Evolutionary conservation across 768 basidiomycete genomes (phyloP).

Genomic region (Flagelloscypha sp.): DNA sequence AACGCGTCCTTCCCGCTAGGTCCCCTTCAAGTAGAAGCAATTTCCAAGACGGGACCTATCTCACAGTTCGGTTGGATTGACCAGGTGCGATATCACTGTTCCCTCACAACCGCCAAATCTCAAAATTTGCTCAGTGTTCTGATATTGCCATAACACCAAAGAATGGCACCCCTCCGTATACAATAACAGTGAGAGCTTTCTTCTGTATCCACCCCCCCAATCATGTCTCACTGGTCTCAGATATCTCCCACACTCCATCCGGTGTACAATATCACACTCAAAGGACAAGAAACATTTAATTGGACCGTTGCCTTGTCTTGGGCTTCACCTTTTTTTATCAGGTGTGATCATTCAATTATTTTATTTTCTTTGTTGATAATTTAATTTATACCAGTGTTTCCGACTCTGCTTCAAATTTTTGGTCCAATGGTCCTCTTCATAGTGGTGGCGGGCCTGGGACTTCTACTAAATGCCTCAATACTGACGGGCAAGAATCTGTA

Average conservation of each 20-base stretch:
- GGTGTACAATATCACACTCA: slow-evolving; percentile 47
- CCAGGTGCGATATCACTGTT: slow-evolving; percentile 28
- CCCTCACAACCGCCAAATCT: slow-evolving; percentile 1
- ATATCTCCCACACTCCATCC: slow-evolving; percentile 54
- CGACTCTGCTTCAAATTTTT: slow-evolving; percentile 41
- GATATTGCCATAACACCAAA: slow-evolving; percentile 45
- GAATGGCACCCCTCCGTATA: slow-evolving; percentile 55
- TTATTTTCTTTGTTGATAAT: no score
- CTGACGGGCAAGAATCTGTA: no score
- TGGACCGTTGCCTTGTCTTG: slow-evolving; percentile 44
- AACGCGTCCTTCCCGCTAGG: slow-evolving; percentile 32
- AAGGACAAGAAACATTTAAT: slow-evolving; percentile 34
- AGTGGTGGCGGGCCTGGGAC: not conserved
- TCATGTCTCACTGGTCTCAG: slow-evolving; percentile 20
- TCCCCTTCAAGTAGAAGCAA: slow-evolving; percentile 36
- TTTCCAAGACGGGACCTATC: slow-evolving; percentile 39
- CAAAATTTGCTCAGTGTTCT: slow-evolving; percentile 35
- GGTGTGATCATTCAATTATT: no score
- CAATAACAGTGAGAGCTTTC: slow-evolving; percentile 37
- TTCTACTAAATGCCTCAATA: no score
- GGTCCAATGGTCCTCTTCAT: slow-evolving; percentile 47
- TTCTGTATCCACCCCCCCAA: not conserved
- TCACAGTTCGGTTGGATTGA: slow-evolving; percentile 55
- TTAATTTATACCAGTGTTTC: no score
- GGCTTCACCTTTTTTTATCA: slow-evolving; percentile 48